Evolutionary conservation across 768 basidiomycete species (phyloP).

Genomic region (Pleurotus tuber-regium): DNA sequence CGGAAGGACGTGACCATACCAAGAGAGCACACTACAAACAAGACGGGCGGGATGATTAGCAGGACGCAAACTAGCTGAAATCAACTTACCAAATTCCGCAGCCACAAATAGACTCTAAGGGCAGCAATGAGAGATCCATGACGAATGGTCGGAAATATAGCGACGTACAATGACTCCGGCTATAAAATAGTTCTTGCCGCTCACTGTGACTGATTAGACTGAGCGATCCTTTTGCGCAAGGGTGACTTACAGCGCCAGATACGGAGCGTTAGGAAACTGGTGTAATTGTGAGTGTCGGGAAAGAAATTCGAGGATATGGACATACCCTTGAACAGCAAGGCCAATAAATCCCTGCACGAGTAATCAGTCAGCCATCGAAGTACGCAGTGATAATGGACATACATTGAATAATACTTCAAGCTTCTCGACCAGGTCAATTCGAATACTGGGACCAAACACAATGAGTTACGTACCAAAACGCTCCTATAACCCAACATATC

Average conservation of each 20-base stretch:
- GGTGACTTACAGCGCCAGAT: slow-evolving; percentile 41
- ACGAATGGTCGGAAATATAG: background rate
- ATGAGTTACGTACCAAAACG: background rate
- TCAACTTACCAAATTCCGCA: slow-evolving; percentile 37
- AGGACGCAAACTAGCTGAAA: too few species aligned
- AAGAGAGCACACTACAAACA: slow-evolving; percentile 17
- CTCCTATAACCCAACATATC: background rate
- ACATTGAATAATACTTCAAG: slow-evolving; percentile 60
- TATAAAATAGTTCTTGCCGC: slow-evolving; percentile 35
- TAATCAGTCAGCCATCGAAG: background rate
- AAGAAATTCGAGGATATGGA: too few species aligned
- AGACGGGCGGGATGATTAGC: background rate
- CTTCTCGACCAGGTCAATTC: slow-evolving; percentile 23
- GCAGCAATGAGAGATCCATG: background rate
- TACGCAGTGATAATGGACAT: slow-evolving; percentile 14
- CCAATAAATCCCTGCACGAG: slow-evolving; percentile 46
- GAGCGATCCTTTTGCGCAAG: background rate
- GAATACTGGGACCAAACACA: background rate
- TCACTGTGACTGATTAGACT: slow-evolving; percentile 29
- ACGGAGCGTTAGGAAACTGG: slow-evolving; percentile 42
- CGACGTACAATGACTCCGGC: slow-evolving; percentile 32
- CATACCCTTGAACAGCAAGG: slow-evolving; percentile 44
- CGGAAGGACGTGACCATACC: slow-evolving; percentile 24
- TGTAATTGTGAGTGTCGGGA: background rate
- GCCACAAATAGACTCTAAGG: slow-evolving; percentile 29